Evolutionary conservation across 352 stramenopile species (phyloP), one percentile per base, ranked within the genome.

Genomic region (Phytophthora hybrid): DNA sequence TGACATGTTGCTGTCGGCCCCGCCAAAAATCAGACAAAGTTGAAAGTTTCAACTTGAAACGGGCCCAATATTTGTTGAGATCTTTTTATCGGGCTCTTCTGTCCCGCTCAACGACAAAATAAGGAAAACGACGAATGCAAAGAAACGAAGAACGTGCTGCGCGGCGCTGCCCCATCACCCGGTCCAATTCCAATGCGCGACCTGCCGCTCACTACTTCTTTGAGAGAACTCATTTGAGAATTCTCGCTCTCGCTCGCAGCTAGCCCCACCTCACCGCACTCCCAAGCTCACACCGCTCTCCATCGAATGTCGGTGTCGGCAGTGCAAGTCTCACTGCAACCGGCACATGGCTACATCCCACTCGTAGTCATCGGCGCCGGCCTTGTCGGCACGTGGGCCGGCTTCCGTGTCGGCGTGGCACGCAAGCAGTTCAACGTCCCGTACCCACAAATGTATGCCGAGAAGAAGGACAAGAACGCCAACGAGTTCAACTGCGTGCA

Each of bases 401-500:
- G 65, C 41, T 59, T 89, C 59, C 89, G 90, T 57, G 87, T 95
- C 58, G 66, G 77, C 67, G 41, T 11, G 1, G 87, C 87, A 5
- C 85, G 88, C 46, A 93, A 93, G 81, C 76, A 85, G 41, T 93
- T 85, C 78, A 77, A 80, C 59, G 71, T 94, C 52, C 61, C 66
- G 34, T 91, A 89, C 57, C 86, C 87, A 57, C 81, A 90, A 55
- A 81, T 92, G 59, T 90, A 92, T 59, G 84, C 84, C 19, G 84
- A 93, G 62, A 91, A 88, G 59, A 89, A 71, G 9, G 84, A 88
- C 47, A 87, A 92, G 53, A 71, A 96, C 52, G 86, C 76, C 56
- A 84, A 70, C 37, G 79, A 77, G 14, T 97, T 97, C 76, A 97
- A 97, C 80, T 93, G 84, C 67, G 72, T 96, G 54, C 90, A 97